phyloP scores from a whole-genome alignment of 345 rosid genomes.

The Nasturtium officinale region DNA sequence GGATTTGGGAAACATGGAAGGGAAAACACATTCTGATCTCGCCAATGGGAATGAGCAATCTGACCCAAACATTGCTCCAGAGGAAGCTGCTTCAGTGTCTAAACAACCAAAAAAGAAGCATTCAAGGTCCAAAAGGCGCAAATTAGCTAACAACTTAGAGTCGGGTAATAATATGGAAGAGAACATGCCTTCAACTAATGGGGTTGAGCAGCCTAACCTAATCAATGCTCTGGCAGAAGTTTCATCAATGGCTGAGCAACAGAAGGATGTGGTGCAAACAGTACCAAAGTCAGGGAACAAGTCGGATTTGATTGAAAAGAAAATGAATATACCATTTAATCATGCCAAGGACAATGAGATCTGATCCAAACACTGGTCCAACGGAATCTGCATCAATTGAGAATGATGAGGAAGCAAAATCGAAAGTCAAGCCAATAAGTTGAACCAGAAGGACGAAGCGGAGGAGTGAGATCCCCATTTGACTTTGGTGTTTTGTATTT shows the following conservation, averaged over 20 bases:
- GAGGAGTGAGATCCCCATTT: constrained; percentile 6
- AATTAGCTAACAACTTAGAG: background rate
- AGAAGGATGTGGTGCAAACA: background rate
- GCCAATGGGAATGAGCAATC: constrained; percentile 14
- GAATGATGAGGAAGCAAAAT: background rate
- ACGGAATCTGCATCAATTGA: constrained; percentile 12
- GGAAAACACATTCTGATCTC: constrained; percentile 3
- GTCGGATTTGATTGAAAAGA: background rate
- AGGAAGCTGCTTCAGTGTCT: constrained; percentile 17
- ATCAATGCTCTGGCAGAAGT: constrained; percentile 14
- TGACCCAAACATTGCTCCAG: constrained; percentile 18
- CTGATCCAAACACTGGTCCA: background rate
- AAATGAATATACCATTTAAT: background rate
- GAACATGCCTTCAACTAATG: constrained; percentile 2
- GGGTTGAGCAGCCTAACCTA: constrained; percentile 1
- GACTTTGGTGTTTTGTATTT: background rate
- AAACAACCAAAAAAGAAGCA: constrained; percentile 10
- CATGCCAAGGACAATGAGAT: background rate
- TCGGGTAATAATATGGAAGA: constrained; percentile 17
- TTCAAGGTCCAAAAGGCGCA: constrained; percentile 24
- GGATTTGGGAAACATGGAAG: constrained; percentile 27
- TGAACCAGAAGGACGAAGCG: background rate
- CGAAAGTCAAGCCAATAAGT: background rate
- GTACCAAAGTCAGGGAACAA: background rate
- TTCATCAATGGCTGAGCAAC: constrained; percentile 11